Evolutionary conservation across 2,329 filamentous ascomycete species (phyloP).

Genomic region (Davidsoniella virescens): DNA sequence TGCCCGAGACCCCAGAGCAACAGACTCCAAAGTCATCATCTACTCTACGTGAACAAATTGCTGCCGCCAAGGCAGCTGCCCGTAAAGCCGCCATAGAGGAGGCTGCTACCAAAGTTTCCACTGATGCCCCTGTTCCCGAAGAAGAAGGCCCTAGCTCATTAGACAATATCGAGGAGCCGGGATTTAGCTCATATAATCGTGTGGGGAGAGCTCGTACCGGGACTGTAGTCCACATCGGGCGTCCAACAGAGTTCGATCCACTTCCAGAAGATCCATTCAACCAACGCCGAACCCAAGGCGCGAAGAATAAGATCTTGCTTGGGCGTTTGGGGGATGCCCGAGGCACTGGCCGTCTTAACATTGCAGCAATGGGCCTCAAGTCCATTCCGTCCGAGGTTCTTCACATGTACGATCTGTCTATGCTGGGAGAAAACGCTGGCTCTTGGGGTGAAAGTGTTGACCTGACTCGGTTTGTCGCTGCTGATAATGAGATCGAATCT

Average conservation of each 20-base stretch:
- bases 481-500: constrained; percentile 71
- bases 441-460: constrained; percentile 90
- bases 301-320: constrained; percentile 49
- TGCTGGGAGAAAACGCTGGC: constrained; percentile 42
- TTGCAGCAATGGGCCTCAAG: constrained; percentile 66
- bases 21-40: constrained; percentile 50
- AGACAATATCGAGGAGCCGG: neutral
- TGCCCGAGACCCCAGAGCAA: constrained; percentile 10
- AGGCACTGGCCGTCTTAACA: constrained; percentile 68
- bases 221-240: constrained; percentile 9
- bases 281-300: constrained; percentile 38
- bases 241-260: neutral
- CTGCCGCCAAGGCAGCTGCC: constrained; percentile 74
- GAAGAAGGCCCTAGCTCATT: neutral
- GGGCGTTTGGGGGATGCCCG: constrained; percentile 59
- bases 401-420: constrained; percentile 75
- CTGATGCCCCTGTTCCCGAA: neutral
- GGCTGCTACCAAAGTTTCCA: neutral
- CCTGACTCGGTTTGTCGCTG: constrained; percentile 65
- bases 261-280: constrained; percentile 51
- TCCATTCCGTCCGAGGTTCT: constrained; percentile 69
- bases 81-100: constrained; percentile 32
- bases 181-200: constrained; percentile 28
- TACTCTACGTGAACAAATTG: constrained; percentile 76
- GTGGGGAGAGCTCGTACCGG: constrained; percentile 10